phyloP scores from a whole-genome alignment of 2,329 filamentous ascomycete genomes.

The Tolypocladium amazonense region DNA sequence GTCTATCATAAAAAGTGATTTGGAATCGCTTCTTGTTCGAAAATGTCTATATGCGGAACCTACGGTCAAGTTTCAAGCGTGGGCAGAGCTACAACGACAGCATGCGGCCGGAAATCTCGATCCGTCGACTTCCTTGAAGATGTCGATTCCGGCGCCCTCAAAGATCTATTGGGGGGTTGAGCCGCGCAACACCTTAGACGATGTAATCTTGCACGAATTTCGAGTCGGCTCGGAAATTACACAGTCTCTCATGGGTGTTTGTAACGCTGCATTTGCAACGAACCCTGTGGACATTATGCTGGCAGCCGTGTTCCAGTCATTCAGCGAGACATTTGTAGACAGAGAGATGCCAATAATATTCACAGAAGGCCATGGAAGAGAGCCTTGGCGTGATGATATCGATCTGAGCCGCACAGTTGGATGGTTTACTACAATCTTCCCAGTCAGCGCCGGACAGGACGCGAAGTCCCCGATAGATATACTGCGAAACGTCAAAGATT shows the following conservation, averaged over 20 bases:
- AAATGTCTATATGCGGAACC: too few relatives aligned
- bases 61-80: not conserved
- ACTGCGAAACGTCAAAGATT: not conserved
- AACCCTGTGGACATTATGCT: too few relatives aligned
- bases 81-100: not conserved
- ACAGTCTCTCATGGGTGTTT: not conserved
- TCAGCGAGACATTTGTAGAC: too few relatives aligned
- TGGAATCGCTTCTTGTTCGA: not conserved
- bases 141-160: too few relatives aligned
- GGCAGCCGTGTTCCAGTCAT: too few relatives aligned
- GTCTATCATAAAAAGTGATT: not conserved
- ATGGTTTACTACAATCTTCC: slow-evolving; percentile 25
- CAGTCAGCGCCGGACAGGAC: slow-evolving; percentile 5
- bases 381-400: slow-evolving; percentile 15
- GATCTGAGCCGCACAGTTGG: slow-evolving; percentile 23
- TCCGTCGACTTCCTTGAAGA: not conserved
- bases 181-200: too few relatives aligned
- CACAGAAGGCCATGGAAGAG: slow-evolving; percentile 25
- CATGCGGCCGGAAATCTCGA: not conserved
- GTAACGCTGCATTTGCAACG: too few relatives aligned
- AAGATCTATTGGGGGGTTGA: too few relatives aligned
- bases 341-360: slow-evolving; percentile 14
- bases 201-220: too few relatives aligned
- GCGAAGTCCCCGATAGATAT: too few relatives aligned
- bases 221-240: slow-evolving; percentile 12